Evolutionary conservation across 768 basidiomycete species (phyloP), one percentile per base, ranked within the genome.

Genomic region (Dentipellis sp.): DNA sequence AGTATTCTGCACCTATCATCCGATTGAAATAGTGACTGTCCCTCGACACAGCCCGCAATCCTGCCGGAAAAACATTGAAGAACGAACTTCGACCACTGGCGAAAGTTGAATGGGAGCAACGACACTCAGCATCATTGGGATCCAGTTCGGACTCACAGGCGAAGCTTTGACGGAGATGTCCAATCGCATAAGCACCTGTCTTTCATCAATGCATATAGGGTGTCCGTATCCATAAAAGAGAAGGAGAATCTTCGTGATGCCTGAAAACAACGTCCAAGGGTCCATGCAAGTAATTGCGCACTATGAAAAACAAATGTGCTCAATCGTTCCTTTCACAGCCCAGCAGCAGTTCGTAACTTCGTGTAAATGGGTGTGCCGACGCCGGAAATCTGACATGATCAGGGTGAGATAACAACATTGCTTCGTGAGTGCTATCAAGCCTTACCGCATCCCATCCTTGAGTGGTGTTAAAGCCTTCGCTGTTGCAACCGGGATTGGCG

Each of bases 11-110:
- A 4, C 14, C 11, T 8, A 45, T 10, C 1, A 3, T 6, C 3
- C 29, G 29, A 29, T 29, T 29, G 29, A 3, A 29, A 29, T 29
- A 29, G 6, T 45, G 42, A 45, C 16, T 14, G n/a, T 45, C 10
- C 2, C 40, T 42, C 19, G 29, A 14, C 7, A 8, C 45, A 81
- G 81, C 74, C 56, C 74, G 75, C 54, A 83, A 80, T 10, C 78
- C 81, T n/a, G 77, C 80, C 10, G 79, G 80, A 17, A 83, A 83
- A 64, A 78, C 81, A 21, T 72, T 79, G 37, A 84, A 84, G 64
- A 70, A 69, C 4, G 72, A 73, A 46, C 67, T 82, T 14, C 74
- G 80, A 14, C 72, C 71, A 64, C 59, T 78, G 50, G 78, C 78
- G 3, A 62, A 65, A 22, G 65, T 61, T 17, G 73, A 71, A 47